Evolutionary conservation across 2,329 filamentous ascomycete species (phyloP).

Genomic region (Chalaropsis ovoidea): DNA sequence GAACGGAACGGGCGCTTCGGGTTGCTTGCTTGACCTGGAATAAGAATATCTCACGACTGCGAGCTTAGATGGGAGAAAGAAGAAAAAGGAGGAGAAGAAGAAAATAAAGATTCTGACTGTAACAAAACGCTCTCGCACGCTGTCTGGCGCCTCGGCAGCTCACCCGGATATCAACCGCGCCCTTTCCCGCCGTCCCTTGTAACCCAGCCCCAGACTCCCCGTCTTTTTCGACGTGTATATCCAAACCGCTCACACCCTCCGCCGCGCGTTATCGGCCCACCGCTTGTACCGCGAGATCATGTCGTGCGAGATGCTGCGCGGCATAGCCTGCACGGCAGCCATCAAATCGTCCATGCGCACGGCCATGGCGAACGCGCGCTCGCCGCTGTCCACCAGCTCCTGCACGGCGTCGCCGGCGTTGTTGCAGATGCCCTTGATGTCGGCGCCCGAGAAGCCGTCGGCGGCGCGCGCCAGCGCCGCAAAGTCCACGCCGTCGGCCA

Average conservation of each 20-base stretch:
- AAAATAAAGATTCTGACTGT: background rate
- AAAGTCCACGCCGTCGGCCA: slow-evolving; percentile 55
- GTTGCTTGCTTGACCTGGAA: too few relatives aligned
- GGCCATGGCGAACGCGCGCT: slow-evolving; percentile 20
- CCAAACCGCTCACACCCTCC: slow-evolving; percentile 10
- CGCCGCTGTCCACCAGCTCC: slow-evolving; percentile 29
- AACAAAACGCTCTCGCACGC: background rate
- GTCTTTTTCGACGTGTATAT: slow-evolving; percentile 24
- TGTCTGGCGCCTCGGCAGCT: background rate
- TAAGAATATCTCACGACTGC: too few relatives aligned
- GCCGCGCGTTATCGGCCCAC: slow-evolving; percentile 24
- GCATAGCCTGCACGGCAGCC: slow-evolving; percentile 18
- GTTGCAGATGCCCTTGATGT: slow-evolving; percentile 52
- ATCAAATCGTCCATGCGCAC: slow-evolving; percentile 22
- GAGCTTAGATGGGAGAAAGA: background rate
- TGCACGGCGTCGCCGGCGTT: slow-evolving; percentile 38
- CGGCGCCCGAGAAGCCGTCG: slow-evolving; percentile 76
- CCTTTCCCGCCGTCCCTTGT: background rate
- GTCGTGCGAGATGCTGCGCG: slow-evolving; percentile 21
- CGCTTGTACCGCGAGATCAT: slow-evolving; percentile 22
- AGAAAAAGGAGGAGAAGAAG: background rate
- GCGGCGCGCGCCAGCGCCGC: slow-evolving; percentile 51
- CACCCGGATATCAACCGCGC: slow-evolving; percentile 10
- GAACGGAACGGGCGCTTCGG: too few relatives aligned
- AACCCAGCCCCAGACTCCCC: background rate